These are phyloP conservation scores for Skeletonema menzelii DNA, from an alignment of 108 stramenopile species.

Conservation along the genomic window DNA sequence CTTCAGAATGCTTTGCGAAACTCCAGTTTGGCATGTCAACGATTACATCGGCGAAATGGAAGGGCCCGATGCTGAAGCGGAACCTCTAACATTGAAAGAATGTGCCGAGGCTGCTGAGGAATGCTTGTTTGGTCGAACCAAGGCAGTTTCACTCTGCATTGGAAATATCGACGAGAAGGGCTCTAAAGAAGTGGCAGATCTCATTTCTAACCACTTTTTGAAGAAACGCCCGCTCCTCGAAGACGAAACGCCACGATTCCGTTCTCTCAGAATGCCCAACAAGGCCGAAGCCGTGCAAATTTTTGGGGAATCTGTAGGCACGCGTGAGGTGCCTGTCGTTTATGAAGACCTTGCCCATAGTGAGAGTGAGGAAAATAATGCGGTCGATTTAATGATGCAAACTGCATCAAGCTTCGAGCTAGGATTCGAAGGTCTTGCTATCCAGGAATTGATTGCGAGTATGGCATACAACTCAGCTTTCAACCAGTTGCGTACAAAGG, in stretches of 20 bases:
- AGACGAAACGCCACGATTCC: conserved; percentile 72
- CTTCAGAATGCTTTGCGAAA: conserved; percentile 71
- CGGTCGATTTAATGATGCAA: conserved; percentile 79
- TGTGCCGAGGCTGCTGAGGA: conserved; percentile 73
- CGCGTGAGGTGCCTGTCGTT: conserved; percentile 54
- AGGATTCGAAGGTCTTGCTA: conserved; percentile 76
- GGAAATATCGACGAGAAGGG: conserved; percentile 84
- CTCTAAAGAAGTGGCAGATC: conserved; percentile 52
- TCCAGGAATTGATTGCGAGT: conserved; percentile 73
- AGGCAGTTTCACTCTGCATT: conserved; percentile 75
- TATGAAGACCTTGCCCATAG: conserved; percentile 72
- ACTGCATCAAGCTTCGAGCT: conserved; percentile 63
- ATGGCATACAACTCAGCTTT: conserved; percentile 88
- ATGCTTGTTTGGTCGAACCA: conserved; percentile 63
- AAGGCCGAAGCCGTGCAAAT: conserved; percentile 67
- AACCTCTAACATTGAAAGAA: conserved; percentile 83
- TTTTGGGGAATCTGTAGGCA: conserved; percentile 53
- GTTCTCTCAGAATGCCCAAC: conserved; percentile 74
- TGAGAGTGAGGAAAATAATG: conserved; percentile 79
- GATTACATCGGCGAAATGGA: conserved; percentile 84
- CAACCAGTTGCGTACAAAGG: conserved; percentile 82
- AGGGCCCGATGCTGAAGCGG: conserved; percentile 60
- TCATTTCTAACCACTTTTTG: conserved; percentile 61
- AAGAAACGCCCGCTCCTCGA: conserved; percentile 52
- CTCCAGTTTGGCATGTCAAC: conserved; percentile 82